Base-by-base conservation (phyloP, 495 filamentous ascomycete species). In the Neurospora sp. region DNA sequence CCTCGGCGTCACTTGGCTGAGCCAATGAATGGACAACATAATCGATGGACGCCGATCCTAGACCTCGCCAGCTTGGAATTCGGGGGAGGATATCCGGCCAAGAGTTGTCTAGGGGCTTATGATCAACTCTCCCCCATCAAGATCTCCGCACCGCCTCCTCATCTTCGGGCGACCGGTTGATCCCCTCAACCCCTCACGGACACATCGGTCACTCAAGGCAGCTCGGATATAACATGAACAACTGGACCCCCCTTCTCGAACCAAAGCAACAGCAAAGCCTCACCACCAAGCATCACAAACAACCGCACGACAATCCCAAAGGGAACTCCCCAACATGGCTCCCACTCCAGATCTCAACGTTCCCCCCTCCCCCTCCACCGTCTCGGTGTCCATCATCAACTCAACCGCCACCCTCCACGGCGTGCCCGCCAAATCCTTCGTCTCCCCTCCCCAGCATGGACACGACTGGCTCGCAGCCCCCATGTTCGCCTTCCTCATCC, bases 341-440 rank as follows among this genome's bases (percentile, higher is more conserved):
- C 62, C 78, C 16, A 69, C 74, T 38, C 83, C 83, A 4, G 75
- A 85, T 20, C 81, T 87, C 39, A 79, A 83, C 42, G 87, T 89
- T 70, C 87, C 87, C 1, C 31, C 77, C 1, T 89, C 86, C 3
- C 44, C 74, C 1, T 77, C 80, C 54, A 87, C 82, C 2, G 87
- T 89, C 71, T 75, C 82, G 18, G 85, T 91, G 27, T 85, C 84
- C 8, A 88, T 90, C 77, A 87, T 91, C 41, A 83, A 90, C 77
- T 84, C 86, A 0, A 86, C 82, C 4, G 77, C 76, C 46, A 79
- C 77, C 0, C 79, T 87, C 44, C 78, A 60, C 3, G 83, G 81
- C 7, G 74, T 85, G 44, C 71, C 76, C 2, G 46, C 79, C 12
- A 39, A 8, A 3, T 2, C 73, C 9, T 85, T 89, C 69, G 73